A percentile compares a stretch with the other conserved stretches of the same genome.
phyloP scores from a whole-genome alignment of 2,329 filamentous ascomycete genomes.

The Penicillium sp. region DNA sequence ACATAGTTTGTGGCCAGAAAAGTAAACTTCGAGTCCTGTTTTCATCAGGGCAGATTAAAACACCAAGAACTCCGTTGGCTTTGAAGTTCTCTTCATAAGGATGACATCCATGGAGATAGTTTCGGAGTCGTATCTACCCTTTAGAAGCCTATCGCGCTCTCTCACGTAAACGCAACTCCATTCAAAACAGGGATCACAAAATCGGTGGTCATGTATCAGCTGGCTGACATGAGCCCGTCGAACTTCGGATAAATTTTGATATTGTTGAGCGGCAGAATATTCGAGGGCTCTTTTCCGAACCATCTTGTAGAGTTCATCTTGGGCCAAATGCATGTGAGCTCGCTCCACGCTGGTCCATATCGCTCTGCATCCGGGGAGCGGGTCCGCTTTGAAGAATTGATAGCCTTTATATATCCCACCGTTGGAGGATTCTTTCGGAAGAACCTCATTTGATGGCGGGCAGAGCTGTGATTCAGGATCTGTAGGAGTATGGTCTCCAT shows the following conservation, averaged over 20 bases:
- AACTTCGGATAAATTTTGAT: slow-evolving; percentile 26
- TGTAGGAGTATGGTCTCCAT: too few species aligned
- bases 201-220: slow-evolving; percentile 35
- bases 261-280: slow-evolving; percentile 27
- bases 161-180: slow-evolving; percentile 41
- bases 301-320: slow-evolving; percentile 31
- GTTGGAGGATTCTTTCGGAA: slow-evolving; percentile 4
- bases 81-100: slow-evolving; percentile 29
- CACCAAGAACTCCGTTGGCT: neutral
- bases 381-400: slow-evolving; percentile 35
- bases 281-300: slow-evolving; percentile 33
- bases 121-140: slow-evolving; percentile 28
- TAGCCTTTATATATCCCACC: slow-evolving; percentile 34
- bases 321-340: slow-evolving; percentile 32
- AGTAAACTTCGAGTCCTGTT: too few species aligned
- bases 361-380: slow-evolving; percentile 26
- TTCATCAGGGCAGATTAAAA: too few species aligned
- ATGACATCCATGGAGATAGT: slow-evolving; percentile 37
- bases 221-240: slow-evolving; percentile 37
- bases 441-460: neutral
- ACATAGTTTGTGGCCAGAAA: too few species aligned
- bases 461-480: too few species aligned
- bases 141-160: slow-evolving; percentile 28
- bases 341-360: slow-evolving; percentile 33
- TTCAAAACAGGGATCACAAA: slow-evolving; percentile 13